A percentile compares a stretch with the other conserved stretches of the same genome.
phyloP scores from a whole-genome alignment of 805 yeast genomes.

The Hanseniaspora clermontiae region DNA sequence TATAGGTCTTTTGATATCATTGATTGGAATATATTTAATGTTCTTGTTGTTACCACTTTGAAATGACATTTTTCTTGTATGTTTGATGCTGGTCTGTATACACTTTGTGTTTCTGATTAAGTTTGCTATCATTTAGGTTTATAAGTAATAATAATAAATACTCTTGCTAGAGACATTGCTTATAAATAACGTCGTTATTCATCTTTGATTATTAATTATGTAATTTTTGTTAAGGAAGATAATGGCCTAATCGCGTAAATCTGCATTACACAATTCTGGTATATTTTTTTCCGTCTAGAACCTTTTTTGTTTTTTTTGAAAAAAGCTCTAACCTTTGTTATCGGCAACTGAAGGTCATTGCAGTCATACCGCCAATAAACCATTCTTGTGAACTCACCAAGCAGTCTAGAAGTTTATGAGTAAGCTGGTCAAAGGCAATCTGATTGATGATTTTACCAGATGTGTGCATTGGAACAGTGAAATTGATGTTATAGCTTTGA shows the following conservation, averaged over 20 bases:
- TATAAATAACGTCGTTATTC: no score
- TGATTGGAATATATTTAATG: constrained; percentile 49
- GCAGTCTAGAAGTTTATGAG: neutral
- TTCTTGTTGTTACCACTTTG: constrained; percentile 47
- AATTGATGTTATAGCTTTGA: constrained; percentile 25
- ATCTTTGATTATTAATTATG: neutral
- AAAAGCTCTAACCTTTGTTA: no score
- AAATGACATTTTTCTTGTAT: constrained; percentile 41
- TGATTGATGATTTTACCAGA: constrained; percentile 23
- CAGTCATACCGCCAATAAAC: neutral
- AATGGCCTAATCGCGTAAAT: no score
- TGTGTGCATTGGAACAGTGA: constrained; percentile 27
- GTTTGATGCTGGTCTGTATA: neutral
- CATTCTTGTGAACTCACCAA: neutral
- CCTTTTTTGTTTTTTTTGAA: neutral
- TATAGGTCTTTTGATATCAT: constrained; percentile 63
- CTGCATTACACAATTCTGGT: no score
- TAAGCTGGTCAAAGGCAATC: constrained; percentile 17
- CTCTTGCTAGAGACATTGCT: no score
- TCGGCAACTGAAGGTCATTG: no score
- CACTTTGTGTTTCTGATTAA: no score
- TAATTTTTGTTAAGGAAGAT: no score
- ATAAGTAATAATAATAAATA: no score
- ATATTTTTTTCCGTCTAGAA: neutral
- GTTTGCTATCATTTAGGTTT: no score